Percentiles rank a stretch among this genome's conserved stretches.
phyloP scores from a whole-genome alignment of 2,329 filamentous ascomycete genomes.

The Chaetothyriales sp. region DNA sequence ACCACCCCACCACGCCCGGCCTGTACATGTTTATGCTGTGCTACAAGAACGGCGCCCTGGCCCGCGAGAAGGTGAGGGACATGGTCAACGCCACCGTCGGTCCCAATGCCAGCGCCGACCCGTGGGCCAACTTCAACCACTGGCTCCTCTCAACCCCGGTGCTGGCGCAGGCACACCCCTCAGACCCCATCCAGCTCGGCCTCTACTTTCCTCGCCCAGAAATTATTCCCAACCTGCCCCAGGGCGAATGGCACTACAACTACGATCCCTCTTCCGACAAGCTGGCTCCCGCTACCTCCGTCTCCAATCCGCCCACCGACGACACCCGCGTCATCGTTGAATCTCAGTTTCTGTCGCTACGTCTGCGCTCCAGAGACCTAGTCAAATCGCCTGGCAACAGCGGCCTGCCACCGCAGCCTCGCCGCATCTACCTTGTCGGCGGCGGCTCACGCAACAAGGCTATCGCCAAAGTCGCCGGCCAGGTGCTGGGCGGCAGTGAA shows the following conservation, averaged over 20 bases:
- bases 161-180: constrained; percentile 45
- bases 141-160: constrained; percentile 54
- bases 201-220: constrained; percentile 94
- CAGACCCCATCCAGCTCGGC: constrained; percentile 62
- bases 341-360: constrained; percentile 84
- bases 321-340: constrained; percentile 83
- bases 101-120: constrained; percentile 33
- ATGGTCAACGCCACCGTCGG: constrained; percentile 46
- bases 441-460: constrained; percentile 82
- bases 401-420: constrained; percentile 64
- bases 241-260: constrained; percentile 76
- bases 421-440: constrained; percentile 85
- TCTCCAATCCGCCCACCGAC: constrained; percentile 45
- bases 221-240: constrained; percentile 80
- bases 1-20: constrained; percentile 78
- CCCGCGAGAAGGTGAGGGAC: constrained; percentile 80
- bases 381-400: constrained; percentile 42
- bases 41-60: constrained; percentile 95
- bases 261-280: constrained; percentile 37
- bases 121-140: constrained; percentile 72
- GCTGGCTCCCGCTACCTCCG: constrained; percentile 39
- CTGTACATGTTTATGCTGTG: constrained; percentile 99
- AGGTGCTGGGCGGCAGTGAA: constrained; percentile 77
- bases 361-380: constrained; percentile 67
- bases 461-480: constrained; percentile 70